These are phyloP conservation scores for Pyrus hybrid DNA, from an alignment of 331 rosid genomes.

Conservation along the genomic window DNA sequence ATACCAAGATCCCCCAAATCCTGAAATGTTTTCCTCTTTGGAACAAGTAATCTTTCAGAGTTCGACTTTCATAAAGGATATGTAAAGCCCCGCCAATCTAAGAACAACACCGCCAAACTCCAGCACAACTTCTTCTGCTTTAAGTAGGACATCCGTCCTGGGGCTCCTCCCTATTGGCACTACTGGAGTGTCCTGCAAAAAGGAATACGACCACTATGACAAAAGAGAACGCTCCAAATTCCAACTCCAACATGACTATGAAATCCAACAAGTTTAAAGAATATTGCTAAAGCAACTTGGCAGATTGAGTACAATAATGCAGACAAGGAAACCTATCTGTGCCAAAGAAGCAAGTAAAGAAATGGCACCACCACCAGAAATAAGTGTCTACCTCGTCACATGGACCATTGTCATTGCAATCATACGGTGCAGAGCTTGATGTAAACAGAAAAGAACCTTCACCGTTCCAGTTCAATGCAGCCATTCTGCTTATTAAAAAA, in stretches of 20 bases:
- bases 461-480: constrained; percentile 65
- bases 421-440: constrained; percentile 87
- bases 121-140: constrained; percentile 62
- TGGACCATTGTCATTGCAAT: constrained; percentile 64
- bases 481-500: constrained; percentile 32
- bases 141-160: constrained; percentile 65
- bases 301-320: too few species aligned
- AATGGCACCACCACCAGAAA: neutral
- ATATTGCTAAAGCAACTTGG: neutral
- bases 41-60: constrained; percentile 6
- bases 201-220: constrained; percentile 3
- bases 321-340: too few species aligned
- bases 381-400: constrained; percentile 59
- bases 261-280: neutral
- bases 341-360: too few species aligned
- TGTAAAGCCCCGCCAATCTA: constrained; percentile 92
- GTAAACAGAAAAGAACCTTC: constrained; percentile 80
- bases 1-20: constrained; percentile 1
- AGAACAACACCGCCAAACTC: constrained; percentile 76
- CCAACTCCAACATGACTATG: neutral
- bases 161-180: constrained; percentile 86
- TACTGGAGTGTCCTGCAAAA: constrained; percentile 62
- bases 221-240: neutral
- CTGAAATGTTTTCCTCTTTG: neutral
- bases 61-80: constrained; percentile 53